Conservation (phyloP, 352 stramenopile genomes). For the Globisporangium emineosum region DNA sequence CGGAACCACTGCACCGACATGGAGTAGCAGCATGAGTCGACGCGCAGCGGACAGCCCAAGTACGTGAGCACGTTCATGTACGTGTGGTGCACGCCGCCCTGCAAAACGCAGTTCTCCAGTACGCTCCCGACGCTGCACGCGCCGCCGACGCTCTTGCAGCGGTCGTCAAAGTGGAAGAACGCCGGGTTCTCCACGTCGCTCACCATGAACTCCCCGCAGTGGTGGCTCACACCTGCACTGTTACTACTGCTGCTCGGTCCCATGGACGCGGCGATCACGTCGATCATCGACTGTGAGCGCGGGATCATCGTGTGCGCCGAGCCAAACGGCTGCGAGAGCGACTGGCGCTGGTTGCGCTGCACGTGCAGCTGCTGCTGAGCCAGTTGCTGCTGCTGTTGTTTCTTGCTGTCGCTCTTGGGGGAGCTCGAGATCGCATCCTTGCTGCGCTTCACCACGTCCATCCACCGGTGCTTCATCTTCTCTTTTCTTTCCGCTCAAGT, state of each 20-base stretch:
- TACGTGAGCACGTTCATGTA: conserved; percentile 79
- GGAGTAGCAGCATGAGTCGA: conserved; percentile 65
- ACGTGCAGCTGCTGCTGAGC: conserved; percentile 11
- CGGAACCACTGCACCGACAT: conserved; percentile 76
- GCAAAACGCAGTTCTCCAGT: conserved; percentile 68
- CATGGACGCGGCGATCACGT: conserved; percentile 17
- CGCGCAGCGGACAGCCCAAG: conserved; percentile 55
- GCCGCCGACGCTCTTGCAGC: conserved; percentile 49
- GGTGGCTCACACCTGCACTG: background rate
- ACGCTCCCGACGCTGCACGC: conserved; percentile 60
- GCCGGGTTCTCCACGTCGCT: conserved; percentile 38
- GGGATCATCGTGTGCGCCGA: conserved; percentile 12
- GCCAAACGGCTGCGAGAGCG: conserved; percentile 22
- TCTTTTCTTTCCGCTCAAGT: background rate
- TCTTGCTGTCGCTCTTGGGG: conserved; percentile 17
- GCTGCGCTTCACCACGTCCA: conserved; percentile 66
- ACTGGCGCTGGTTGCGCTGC: conserved; percentile 18
- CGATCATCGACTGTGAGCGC: conserved; percentile 18
- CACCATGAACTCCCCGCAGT: background rate
- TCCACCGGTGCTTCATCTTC: conserved; percentile 66
- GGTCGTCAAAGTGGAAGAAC: conserved; percentile 51
- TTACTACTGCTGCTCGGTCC: background rate
- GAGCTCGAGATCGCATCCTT: conserved; percentile 32
- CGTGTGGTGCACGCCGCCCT: conserved; percentile 82
- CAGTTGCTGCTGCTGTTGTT: background rate